Conservation (phyloP, 768 basidiomycete genomes). For the Termitomyces sp. region DNA sequence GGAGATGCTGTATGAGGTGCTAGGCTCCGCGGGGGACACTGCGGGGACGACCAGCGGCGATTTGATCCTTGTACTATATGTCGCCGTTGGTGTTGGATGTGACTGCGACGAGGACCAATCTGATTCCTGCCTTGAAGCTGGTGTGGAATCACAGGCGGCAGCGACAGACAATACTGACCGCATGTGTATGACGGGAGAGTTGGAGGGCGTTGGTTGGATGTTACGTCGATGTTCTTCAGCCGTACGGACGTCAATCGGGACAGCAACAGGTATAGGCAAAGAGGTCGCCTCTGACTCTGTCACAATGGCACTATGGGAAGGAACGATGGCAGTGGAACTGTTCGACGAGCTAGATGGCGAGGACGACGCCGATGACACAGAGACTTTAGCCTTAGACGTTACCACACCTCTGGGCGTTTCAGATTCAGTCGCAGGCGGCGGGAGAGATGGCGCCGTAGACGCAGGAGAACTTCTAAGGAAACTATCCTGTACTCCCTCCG, state of each 20-base stretch:
- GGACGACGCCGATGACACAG: conserved; percentile 15
- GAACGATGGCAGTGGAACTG: conserved; percentile 20
- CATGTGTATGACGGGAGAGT: conserved; percentile 44
- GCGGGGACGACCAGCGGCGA: conserved; percentile 26
- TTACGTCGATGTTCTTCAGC: conserved; percentile 19
- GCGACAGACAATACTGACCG: conserved; percentile 20
- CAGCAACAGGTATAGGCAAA: conserved; percentile 1
- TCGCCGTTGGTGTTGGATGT: conserved; percentile 11
- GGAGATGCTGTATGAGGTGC: conserved; percentile 28
- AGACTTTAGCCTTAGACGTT: conserved; percentile 5
- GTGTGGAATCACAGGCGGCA: neutral
- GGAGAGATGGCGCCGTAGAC: conserved; percentile 1
- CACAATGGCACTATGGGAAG: neutral
- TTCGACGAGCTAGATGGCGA: conserved; percentile 21
- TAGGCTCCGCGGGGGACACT: conserved; percentile 26
- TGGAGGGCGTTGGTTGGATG: conserved; percentile 55
- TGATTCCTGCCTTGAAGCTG: conserved; percentile 5
- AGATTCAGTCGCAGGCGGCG: neutral
- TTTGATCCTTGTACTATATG: conserved; percentile 18
- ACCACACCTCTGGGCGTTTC: neutral
- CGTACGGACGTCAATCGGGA: conserved; percentile 8
- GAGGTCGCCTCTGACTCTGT: neutral
- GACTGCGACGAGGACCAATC: neutral
- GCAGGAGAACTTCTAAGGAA: conserved; percentile 14
- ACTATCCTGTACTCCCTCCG: conserved; percentile 26